Conservation (phyloP, 2,329 filamentous ascomycete species). For the Westerdykella ornata region DNA sequence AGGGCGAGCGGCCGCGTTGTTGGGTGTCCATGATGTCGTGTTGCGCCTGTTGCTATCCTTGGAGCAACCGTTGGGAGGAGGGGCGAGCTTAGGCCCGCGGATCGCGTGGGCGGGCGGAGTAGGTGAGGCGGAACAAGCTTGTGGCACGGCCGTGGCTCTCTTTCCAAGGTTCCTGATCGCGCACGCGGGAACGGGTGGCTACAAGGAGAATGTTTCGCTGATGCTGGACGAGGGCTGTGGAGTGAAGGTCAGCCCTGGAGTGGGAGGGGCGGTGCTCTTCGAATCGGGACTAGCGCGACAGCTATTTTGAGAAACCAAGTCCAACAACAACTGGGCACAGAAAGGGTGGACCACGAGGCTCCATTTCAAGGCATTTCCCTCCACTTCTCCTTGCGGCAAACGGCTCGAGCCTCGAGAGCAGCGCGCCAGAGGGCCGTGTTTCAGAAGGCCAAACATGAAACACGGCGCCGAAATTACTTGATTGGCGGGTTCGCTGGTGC, state of each 20-base stretch:
- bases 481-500: too few relatives aligned
- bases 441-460: slow-evolving; percentile 11
- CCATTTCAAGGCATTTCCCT: too few relatives aligned
- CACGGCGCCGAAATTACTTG: too few relatives aligned
- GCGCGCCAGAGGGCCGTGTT: slow-evolving; percentile 15
- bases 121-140: slow-evolving; percentile 2
- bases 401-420: background rate
- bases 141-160: slow-evolving; percentile 2
- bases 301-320: background rate
- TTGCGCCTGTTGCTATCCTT: slow-evolving; percentile 28
- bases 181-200: slow-evolving; percentile 18
- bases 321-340: too few relatives aligned
- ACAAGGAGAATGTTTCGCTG: slow-evolving; percentile 10
- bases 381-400: slow-evolving; percentile 1
- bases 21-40: slow-evolving; percentile 48
- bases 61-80: slow-evolving; percentile 12
- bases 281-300: background rate
- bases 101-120: slow-evolving; percentile 10
- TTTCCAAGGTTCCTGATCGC: background rate
- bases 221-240: slow-evolving; percentile 21
- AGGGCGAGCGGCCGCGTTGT: slow-evolving; percentile 57
- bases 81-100: slow-evolving; percentile 23
- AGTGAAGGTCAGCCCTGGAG: slow-evolving; percentile 9
- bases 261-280: slow-evolving; percentile 11
- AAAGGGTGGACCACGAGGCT: too few relatives aligned